Conservation (phyloP, 2,329 filamentous ascomycete genomes). For the Trichophyton schoenleinii region DNA sequence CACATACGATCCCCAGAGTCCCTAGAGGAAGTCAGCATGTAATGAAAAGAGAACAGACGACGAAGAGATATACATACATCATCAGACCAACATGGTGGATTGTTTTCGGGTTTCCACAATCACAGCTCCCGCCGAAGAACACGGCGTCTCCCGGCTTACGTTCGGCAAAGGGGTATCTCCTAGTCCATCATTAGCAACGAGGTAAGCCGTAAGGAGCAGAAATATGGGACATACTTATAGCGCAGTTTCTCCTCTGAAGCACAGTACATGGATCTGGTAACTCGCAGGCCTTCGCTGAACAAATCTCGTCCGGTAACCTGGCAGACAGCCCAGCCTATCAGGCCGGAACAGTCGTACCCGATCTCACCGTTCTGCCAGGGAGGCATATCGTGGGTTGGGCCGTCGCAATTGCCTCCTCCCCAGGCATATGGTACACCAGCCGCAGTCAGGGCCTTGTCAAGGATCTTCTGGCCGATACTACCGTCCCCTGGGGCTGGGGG, state of each 20-base stretch:
- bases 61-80: conserved; percentile 16
- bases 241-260: conserved; percentile 13
- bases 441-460: conserved; percentile 39
- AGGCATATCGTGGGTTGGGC: conserved; percentile 16
- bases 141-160: conserved; percentile 18
- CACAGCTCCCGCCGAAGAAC: conserved; percentile 15
- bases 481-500: not conserved
- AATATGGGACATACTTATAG: conserved; percentile 14
- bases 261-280: conserved; percentile 19
- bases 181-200: not conserved
- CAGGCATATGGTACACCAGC: conserved; percentile 29
- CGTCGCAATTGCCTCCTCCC: conserved; percentile 19
- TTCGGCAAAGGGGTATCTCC: conserved; percentile 16
- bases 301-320: conserved; percentile 20
- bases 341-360: conserved; percentile 21
- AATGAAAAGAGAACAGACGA: not conserved
- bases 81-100: conserved; percentile 17
- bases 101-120: conserved; percentile 3
- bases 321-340: conserved; percentile 20
- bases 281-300: conserved; percentile 17
- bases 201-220: not conserved
- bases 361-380: conserved; percentile 18
- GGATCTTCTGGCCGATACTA: conserved; percentile 16
- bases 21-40: conserved; percentile 6
- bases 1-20: conserved; percentile 19